These are phyloP conservation scores for Gossypium australe DNA, from an alignment of 345 rosid species.

Conservation along the genomic window DNA sequence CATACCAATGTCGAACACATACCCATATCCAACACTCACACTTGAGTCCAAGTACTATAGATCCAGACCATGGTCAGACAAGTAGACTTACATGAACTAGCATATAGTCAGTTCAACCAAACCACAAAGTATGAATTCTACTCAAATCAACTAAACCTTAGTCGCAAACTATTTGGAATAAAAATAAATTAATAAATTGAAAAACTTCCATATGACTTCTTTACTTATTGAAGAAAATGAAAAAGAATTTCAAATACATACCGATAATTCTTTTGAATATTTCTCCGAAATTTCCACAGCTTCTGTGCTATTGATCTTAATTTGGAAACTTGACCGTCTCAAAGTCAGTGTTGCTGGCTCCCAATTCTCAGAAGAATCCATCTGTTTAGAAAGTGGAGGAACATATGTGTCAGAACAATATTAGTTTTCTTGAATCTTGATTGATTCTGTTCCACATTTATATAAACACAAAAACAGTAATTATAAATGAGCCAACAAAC, in stretches of 20 bases:
- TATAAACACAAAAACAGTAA: not conserved
- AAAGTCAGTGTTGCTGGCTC: conserved; percentile 49
- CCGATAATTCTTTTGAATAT: conserved; percentile 56
- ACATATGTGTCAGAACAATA: not conserved
- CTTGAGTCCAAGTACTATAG: not conserved
- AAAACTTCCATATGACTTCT: not conserved
- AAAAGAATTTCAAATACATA: conserved; percentile 24
- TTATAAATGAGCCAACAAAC: not conserved
- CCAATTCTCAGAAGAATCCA: conserved; percentile 72
- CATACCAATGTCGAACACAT: not conserved
- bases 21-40: not conserved
- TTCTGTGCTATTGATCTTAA: conserved; percentile 45
- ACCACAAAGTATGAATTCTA: not conserved
- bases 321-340: conserved; percentile 58
- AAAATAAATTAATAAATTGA: not conserved
- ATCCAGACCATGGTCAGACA: not conserved
- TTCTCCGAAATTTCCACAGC: conserved; percentile 46
- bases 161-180: not conserved
- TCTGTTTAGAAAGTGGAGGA: conserved; percentile 27
- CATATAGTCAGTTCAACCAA: not conserved
- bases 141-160: not conserved
- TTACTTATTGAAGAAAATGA: not conserved
- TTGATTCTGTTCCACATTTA: not conserved
- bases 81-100: not conserved
- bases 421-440: not conserved